Evolutionary conservation across 352 stramenopile species (phyloP), one percentile per base, ranked within the genome.

Genomic region (Plasmopara halstedii): DNA sequence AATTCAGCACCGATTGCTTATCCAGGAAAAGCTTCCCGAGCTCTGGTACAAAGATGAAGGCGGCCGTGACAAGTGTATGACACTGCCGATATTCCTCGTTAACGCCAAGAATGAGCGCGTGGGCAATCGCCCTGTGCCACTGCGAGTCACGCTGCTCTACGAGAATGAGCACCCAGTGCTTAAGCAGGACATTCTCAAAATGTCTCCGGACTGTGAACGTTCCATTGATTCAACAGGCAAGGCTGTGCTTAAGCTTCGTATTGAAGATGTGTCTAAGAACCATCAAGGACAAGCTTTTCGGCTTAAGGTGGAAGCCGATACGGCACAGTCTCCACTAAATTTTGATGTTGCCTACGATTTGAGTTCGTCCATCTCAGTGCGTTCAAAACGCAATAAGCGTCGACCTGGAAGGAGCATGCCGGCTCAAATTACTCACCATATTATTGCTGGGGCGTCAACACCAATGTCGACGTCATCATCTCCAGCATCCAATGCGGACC

Each of bases 211-310:
- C 57, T 96, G 66, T 41, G 75, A 85, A 56, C 85, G 73, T 35
- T 88, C 75, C 41, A 96, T 95, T 29, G 81, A 94, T 51, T 73
- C 73, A 31, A 77, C 73, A 0, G 89, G 87, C 2, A 88, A 88
- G 18, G 76, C 83, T 6, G 62, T 83, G 35, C 59, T 98, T 5
- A 88, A 92, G 40, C 71, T 97, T 29, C 79, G 94, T 14, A 96
- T 98, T 18, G 87, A 98, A 53, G 94, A 98, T 58, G 90, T 98
- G 23, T 97, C 83, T 2, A 98, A 98, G 69, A 98, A 98, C 73
- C 93, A 98, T 56, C 94, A 98, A 59, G 88, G 88, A 27, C 89
- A 98, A 62, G 80, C 81, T 6, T 98, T 98, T 58, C 69, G 79
- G 6, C 64, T 98, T 20, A 84, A 96, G 49, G 79, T 98, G 8